Base-by-base conservation (phyloP, 2,329 filamentous ascomycete species). In the Cercospora brassicicola region DNA sequence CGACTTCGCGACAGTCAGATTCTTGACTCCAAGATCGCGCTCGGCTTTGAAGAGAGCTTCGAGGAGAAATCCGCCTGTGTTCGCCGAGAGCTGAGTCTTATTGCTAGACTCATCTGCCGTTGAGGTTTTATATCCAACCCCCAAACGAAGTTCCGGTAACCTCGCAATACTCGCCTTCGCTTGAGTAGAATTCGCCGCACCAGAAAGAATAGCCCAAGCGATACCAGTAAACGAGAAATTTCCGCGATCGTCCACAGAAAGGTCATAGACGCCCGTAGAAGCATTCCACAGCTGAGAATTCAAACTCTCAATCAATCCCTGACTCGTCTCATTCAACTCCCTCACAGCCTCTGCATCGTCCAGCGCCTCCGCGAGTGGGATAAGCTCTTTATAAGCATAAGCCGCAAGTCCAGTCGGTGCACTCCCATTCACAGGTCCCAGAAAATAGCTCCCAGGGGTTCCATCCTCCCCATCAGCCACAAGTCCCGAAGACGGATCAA, bases 31-130 rank as follows among this genome's bases (percentile, higher is more conserved):
- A 3, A 75, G 67, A 45, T 75, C 67, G 31, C 76, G 73, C 20
- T 75, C 67, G 0, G 75, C 74, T 26, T 72, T 62, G 59, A 81
- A 76, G 0, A 83, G 71, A 0, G 80, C 78, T 48, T 78, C 73
- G 4, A 84, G 77, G 2, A 84, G 73, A 68, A 84, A 83, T 1
- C 81, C 81, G 11, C 78, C 81, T 26, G 81, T 84, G 71, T 84
- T 84, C 10, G 84, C 82, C 2, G 82, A 83, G 11, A 78, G 65
- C 20, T 73, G 36, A 2, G 69, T 72, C 36, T 83, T 79, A 1
- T 73, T 66, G 1, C 71, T 75, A 10, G 70, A 67, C 1, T 72
- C 62, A 7, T 74, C 71, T 20, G 62, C 67, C 7, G 72, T 74
- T 8, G 67, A 65, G n/a, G 76, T 76, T 63, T 79, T 81, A 69